phyloP scores from a whole-genome alignment of 768 basidiomycete species.

The Phylloporus sp. region DNA sequence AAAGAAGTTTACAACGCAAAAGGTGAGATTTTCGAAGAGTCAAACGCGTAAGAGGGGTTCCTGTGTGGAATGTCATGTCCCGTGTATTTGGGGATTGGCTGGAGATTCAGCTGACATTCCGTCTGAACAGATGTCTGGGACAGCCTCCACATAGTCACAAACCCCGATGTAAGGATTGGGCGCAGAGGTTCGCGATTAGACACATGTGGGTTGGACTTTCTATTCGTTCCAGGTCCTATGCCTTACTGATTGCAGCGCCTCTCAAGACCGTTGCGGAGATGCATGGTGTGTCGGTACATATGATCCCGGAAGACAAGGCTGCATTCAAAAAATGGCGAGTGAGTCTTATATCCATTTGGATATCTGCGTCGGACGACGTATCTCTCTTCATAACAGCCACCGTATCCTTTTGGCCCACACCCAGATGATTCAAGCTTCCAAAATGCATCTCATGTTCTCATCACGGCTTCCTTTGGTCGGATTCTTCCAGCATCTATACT shows the following conservation, averaged over 20 bases:
- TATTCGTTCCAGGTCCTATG: background rate
- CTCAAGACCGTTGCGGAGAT: conserved; percentile 57
- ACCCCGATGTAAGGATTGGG: conserved; percentile 62
- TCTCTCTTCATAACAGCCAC: conserved; percentile 39
- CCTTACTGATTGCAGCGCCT: conserved; percentile 50
- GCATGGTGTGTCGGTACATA: conserved; percentile 50
- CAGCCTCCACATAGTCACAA: conserved; percentile 62
- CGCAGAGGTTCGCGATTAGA: conserved; percentile 56
- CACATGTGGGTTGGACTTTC: conserved; percentile 39
- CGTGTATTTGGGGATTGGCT: background rate
- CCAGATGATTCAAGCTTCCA: conserved; percentile 10
- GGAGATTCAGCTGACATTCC: conserved; percentile 7
- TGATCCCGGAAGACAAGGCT: conserved; percentile 55
- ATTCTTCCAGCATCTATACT: conserved; percentile 69
- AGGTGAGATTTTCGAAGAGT: conserved; percentile 41
- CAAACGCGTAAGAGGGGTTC: background rate
- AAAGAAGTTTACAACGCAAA: conserved; percentile 54
- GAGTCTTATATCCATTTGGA: conserved; percentile 15
- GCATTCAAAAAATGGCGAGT: conserved; percentile 69
- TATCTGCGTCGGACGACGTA: background rate
- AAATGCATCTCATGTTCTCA: conserved; percentile 51
- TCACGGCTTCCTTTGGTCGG: conserved; percentile 90
- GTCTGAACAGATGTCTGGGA: conserved; percentile 71
- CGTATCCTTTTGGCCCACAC: conserved; percentile 31
- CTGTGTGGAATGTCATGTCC: background rate